Evolutionary conservation across 1,139 yeast genomes (phyloP).

Genomic region (Yamadazyma blattariae): DNA sequence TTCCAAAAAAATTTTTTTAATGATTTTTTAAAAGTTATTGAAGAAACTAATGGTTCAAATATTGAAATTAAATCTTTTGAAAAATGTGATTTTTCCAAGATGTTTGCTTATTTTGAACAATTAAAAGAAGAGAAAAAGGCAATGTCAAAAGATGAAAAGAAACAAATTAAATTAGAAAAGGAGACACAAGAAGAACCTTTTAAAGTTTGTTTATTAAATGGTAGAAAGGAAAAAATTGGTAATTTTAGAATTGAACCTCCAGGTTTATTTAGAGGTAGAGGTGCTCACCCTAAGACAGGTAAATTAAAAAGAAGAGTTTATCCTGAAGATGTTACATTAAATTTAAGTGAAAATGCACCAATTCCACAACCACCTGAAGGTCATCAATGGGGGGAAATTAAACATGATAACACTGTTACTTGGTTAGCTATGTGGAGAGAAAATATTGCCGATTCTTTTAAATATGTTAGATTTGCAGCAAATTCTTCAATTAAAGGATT

Average conservation of each 20-base stretch:
- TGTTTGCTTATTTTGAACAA: constrained; percentile 68
- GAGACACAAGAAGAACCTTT: constrained; percentile 78
- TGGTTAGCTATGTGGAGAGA: constrained; percentile 99
- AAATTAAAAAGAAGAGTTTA: constrained; percentile 75
- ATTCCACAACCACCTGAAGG: constrained; percentile 86
- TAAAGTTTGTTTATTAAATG: constrained; percentile 78
- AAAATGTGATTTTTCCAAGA: constrained; percentile 76
- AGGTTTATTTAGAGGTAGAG: constrained; percentile 92
- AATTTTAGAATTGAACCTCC: constrained; percentile 96
- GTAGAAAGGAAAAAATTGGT: constrained; percentile 89
- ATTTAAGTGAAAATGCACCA: constrained; percentile 68
- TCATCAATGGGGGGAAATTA: constrained; percentile 86
- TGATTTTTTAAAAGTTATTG: constrained; percentile 69
- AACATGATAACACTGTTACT: constrained; percentile 85
- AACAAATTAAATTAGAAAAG: constrained; percentile 63
- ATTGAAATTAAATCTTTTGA: constrained; percentile 57
- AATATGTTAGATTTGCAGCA: constrained; percentile 90
- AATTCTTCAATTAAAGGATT: constrained; percentile 89
- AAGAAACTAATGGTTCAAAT: constrained; percentile 65
- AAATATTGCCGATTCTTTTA: constrained; percentile 77
- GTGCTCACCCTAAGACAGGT: constrained; percentile 96
- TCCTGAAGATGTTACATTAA: constrained; percentile 88
- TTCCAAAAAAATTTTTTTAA: constrained; percentile 84
- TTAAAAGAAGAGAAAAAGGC: constrained; percentile 71
- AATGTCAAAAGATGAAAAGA: constrained; percentile 69